Evolutionary conservation across 2,329 filamentous ascomycete species (phyloP).

Genomic region (Trichoderma citrinoviride): DNA sequence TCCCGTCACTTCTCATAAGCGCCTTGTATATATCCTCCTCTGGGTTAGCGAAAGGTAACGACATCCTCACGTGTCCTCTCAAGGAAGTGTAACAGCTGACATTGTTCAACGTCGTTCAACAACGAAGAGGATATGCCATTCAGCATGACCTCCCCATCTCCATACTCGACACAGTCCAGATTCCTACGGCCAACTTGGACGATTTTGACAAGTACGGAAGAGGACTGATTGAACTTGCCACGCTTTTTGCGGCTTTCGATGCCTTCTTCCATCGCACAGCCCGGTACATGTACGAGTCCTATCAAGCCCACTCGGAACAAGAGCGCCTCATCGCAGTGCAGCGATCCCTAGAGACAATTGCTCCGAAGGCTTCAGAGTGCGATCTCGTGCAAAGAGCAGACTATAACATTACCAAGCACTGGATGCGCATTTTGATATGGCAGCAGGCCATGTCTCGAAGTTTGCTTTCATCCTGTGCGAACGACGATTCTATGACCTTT

Average conservation of each 20-base stretch:
- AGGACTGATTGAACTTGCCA: conserved; percentile 18
- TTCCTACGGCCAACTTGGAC: not conserved
- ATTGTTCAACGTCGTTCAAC: not conserved
- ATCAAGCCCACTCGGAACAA: not conserved
- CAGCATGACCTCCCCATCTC: conserved; percentile 17
- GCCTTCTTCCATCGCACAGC: conserved; percentile 13
- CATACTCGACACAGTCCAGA: conserved; percentile 1
- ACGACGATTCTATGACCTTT: conserved; percentile 16
- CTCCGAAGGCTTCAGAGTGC: not conserved
- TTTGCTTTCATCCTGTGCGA: not conserved
- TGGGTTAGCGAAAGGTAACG: conserved; percentile 21
- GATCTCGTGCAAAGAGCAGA: conserved; percentile 17
- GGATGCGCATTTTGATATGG: conserved; percentile 19
- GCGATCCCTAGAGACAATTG: not conserved
- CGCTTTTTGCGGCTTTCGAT: conserved; percentile 8
- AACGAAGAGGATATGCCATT: conserved; percentile 11
- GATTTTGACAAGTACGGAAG: conserved; percentile 19
- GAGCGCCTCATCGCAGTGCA: conserved; percentile 15
- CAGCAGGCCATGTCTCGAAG: conserved; percentile 18
- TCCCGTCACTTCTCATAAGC: not conserved
- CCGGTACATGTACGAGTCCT: not conserved
- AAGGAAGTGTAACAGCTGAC: not conserved
- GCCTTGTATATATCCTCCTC: conserved; percentile 13
- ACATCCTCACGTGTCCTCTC: not conserved
- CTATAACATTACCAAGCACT: conserved; percentile 20